Conservation (phyloP, 805 yeast species). For the Lipomyces yamadae region DNA sequence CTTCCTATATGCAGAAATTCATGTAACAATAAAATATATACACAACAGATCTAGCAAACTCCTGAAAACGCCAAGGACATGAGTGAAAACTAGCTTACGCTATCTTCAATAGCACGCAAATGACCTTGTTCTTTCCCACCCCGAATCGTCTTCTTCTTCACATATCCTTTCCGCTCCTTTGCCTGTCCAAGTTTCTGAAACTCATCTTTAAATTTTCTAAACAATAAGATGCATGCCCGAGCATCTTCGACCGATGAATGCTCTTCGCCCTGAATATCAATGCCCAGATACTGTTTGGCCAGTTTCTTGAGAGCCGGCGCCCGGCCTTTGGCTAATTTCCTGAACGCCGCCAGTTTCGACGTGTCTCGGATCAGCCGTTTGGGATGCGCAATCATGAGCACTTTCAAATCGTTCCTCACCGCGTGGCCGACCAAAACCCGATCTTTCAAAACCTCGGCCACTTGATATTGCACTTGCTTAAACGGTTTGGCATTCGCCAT, state of each 20-base stretch:
- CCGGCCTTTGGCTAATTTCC: slow-evolving; percentile 62
- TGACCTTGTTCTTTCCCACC: not conserved
- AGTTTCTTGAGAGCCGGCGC: slow-evolving; percentile 75
- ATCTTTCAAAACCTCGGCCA: slow-evolving; percentile 57
- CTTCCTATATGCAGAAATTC: too few species aligned
- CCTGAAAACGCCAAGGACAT: not conserved
- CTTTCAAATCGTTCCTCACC: slow-evolving; percentile 74
- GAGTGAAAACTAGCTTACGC: not conserved
- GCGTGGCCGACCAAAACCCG: slow-evolving; percentile 84
- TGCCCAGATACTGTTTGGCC: slow-evolving; percentile 58
- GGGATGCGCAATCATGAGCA: slow-evolving; percentile 72
- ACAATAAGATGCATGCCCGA: slow-evolving; percentile 82
- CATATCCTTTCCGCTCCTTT: slow-evolving; percentile 5
- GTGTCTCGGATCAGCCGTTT: slow-evolving; percentile 72
- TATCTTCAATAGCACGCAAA: slow-evolving; percentile 6
- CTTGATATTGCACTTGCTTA: slow-evolving; percentile 65
- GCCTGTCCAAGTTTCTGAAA: slow-evolving; percentile 52
- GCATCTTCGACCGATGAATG: slow-evolving; percentile 95
- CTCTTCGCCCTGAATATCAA: slow-evolving; percentile 70
- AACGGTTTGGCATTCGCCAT: slow-evolving; percentile 72
- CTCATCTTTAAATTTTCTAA: slow-evolving; percentile 62
- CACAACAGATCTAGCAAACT: not conserved
- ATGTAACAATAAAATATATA: too few species aligned
- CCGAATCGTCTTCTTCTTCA: not conserved
- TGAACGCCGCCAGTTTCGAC: slow-evolving; percentile 50